Percentiles rank a stretch among this genome's conserved stretches.
phyloP scores from a whole-genome alignment of 2,329 filamentous ascomycete genomes.

The Ophiocordyceps robertsii region DNA sequence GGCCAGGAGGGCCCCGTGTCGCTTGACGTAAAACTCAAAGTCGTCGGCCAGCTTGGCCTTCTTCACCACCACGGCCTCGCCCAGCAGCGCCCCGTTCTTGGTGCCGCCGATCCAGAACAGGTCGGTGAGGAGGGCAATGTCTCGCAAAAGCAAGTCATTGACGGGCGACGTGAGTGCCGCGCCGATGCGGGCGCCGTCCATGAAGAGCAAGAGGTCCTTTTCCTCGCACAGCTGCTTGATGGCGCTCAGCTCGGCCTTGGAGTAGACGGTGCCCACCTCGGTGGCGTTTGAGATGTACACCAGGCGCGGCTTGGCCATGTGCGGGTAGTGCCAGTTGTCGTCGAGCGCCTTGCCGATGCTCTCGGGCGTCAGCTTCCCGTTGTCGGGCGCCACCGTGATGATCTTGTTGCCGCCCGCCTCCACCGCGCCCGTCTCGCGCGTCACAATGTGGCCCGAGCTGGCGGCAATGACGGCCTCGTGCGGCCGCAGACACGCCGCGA shows the following conservation, averaged over 20 bases:
- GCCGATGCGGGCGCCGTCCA: conserved; percentile 34
- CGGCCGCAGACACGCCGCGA: conserved; percentile 33
- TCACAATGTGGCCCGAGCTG: conserved; percentile 34
- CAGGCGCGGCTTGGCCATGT: conserved; percentile 36
- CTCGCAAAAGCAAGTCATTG: conserved; percentile 28
- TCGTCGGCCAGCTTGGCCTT: conserved; percentile 25
- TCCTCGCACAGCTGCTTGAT: conserved; percentile 28
- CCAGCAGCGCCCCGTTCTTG: conserved; percentile 35
- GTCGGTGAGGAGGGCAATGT: conserved; percentile 32
- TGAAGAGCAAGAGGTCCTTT: conserved; percentile 26
- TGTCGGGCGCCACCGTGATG: conserved; percentile 28
- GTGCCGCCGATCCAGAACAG: conserved; percentile 43
- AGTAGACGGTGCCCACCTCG: conserved; percentile 35
- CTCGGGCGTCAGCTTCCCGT: conserved; percentile 32
- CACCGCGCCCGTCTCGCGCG: conserved; percentile 34
- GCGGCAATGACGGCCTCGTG: conserved; percentile 38
- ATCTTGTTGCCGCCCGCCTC: conserved; percentile 38
- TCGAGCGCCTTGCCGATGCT: conserved; percentile 27
- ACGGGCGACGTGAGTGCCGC: conserved; percentile 25
- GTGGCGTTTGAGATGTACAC: conserved; percentile 39
- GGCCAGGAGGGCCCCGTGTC: conserved; percentile 34
- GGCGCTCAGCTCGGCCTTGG: conserved; percentile 23
- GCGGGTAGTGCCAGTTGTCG: conserved; percentile 36
- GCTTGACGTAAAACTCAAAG: conserved; percentile 37
- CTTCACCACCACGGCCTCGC: conserved; percentile 36